Conservation (phyloP, 805 yeast species). For the Schwanniomyces occidentalis region DNA sequence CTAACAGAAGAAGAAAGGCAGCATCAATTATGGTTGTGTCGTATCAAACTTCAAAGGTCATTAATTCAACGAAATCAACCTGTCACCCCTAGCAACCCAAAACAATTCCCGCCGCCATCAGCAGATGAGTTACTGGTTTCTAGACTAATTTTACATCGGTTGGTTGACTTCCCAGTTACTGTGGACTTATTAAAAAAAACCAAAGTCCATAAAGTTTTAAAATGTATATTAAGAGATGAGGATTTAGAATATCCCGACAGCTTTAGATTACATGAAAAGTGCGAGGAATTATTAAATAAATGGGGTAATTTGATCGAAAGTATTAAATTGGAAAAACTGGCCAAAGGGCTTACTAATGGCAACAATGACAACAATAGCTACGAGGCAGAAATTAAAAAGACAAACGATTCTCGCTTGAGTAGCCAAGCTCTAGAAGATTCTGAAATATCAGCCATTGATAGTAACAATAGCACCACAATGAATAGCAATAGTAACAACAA, state of each 20-base stretch:
- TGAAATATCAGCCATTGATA: constrained; percentile 24
- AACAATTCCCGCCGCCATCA: constrained; percentile 38
- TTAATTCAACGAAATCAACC: constrained; percentile 47
- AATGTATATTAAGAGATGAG: constrained; percentile 44
- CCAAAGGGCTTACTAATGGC: constrained; percentile 3
- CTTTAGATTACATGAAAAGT: constrained; percentile 46
- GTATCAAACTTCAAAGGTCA: constrained; percentile 50
- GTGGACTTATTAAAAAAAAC: constrained; percentile 42
- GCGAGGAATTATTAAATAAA: constrained; percentile 37
- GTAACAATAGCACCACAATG: constrained; percentile 4
- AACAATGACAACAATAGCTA: neutral
- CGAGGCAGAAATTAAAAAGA: neutral
- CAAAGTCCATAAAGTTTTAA: constrained; percentile 53
- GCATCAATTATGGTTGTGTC: constrained; percentile 48
- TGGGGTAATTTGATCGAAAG: constrained; percentile 43
- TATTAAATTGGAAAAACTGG: constrained; percentile 33
- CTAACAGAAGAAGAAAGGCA: constrained; percentile 40
- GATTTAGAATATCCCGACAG: constrained; percentile 44
- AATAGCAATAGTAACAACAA: constrained; percentile 1
- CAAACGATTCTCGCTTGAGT: constrained; percentile 4
- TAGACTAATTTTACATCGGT: constrained; percentile 37
- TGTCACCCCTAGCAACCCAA: constrained; percentile 36
- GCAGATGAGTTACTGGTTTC: constrained; percentile 45
- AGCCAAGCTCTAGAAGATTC: constrained; percentile 21
- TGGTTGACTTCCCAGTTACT: constrained; percentile 44